Evolutionary conservation across 805 yeast genomes (phyloP).

Genomic region (Brettanomyces custersianus): DNA sequence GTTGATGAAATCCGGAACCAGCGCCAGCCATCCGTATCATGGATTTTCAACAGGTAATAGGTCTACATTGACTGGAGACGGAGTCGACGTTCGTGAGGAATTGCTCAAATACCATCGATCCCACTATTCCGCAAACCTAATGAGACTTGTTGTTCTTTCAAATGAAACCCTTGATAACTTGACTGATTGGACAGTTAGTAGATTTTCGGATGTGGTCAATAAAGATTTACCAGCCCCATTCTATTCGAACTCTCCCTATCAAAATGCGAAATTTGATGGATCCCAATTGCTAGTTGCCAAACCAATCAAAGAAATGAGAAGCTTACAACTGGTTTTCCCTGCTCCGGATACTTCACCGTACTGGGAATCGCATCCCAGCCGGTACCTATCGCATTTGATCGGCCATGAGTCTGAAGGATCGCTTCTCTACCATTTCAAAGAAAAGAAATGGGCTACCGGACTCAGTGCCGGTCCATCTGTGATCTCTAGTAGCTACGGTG

Average conservation of each 20-base stretch:
- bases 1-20: constrained; percentile 66
- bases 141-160: constrained; percentile 82
- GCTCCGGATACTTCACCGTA: constrained; percentile 64
- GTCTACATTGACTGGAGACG: constrained; percentile 47
- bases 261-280: constrained; percentile 39
- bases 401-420: constrained; percentile 95
- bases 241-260: constrained; percentile 39
- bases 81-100: constrained; percentile 72
- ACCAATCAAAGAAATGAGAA: constrained; percentile 76
- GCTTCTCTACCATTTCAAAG: constrained; percentile 58
- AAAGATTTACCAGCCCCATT: constrained; percentile 33
- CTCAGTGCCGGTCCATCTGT: constrained; percentile 66
- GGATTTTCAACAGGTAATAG: constrained; percentile 88
- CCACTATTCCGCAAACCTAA: constrained; percentile 76
- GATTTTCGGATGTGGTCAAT: constrained; percentile 58
- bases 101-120: constrained; percentile 63
- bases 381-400: constrained; percentile 67
- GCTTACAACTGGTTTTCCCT: constrained; percentile 57
- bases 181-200: constrained; percentile 58
- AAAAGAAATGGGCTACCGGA: constrained; percentile 69
- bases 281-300: constrained; percentile 46
- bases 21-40: constrained; percentile 71
- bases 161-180: constrained; percentile 68
- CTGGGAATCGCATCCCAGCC: constrained; percentile 64
- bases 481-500: constrained; percentile 57